Evolutionary conservation across 1,139 yeast species (phyloP).

Genomic region (Petasospora fabianii): DNA sequence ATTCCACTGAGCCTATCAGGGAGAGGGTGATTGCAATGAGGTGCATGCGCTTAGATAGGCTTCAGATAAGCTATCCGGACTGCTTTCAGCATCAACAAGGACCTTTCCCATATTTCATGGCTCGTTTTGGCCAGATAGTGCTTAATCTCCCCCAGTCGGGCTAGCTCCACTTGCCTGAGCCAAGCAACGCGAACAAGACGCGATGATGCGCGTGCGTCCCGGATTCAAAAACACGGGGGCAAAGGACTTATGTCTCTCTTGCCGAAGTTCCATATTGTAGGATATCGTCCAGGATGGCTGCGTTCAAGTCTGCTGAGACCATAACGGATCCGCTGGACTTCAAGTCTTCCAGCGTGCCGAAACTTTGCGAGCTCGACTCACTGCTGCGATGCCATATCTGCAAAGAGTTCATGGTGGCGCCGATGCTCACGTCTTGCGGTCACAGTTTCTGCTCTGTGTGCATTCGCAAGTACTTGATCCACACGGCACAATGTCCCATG

Average conservation of each 20-base stretch:
- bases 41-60: no score
- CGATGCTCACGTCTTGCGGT: constrained; percentile 81
- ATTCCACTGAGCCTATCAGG: constrained; percentile 1
- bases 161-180: no score
- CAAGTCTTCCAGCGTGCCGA: constrained; percentile 49
- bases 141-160: no score
- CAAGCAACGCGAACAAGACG: constrained; percentile 1
- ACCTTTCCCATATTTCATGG: no score
- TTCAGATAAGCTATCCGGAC: no score
- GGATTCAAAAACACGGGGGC: constrained; percentile 1
- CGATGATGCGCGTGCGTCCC: constrained; percentile 1
- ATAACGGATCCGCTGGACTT: constrained; percentile 75
- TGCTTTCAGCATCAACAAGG: no score
- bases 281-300: neutral
- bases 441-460: constrained; percentile 93
- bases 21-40: constrained; percentile 1
- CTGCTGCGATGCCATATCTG: constrained; percentile 86
- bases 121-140: no score
- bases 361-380: constrained; percentile 59
- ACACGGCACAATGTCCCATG: constrained; percentile 67
- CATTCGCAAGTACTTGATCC: constrained; percentile 65
- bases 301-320: constrained; percentile 16
- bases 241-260: neutral
- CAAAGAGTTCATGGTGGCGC: constrained; percentile 77
- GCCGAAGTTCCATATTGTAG: neutral